Evolutionary conservation across 768 basidiomycete genomes (phyloP).

Genomic region (Xerocomellus chrysenteron): DNA sequence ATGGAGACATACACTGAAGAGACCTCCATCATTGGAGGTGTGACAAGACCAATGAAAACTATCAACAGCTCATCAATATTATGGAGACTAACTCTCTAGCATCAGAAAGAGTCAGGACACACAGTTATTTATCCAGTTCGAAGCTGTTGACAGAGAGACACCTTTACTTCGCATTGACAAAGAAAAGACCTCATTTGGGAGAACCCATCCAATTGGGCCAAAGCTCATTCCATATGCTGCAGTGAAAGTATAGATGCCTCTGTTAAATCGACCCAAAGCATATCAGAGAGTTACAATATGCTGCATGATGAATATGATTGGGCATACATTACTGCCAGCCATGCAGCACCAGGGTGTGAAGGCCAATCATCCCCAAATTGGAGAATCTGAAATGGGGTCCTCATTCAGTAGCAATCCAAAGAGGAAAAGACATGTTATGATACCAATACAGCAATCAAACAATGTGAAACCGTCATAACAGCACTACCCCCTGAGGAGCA

Average conservation of each 20-base stretch:
- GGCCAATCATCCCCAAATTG: conserved; percentile 58
- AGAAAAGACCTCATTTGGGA: conserved; percentile 82
- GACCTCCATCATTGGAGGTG: conserved; percentile 60
- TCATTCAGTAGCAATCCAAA: background rate
- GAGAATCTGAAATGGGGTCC: conserved; percentile 37
- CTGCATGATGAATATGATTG: background rate
- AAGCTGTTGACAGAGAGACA: conserved; percentile 79
- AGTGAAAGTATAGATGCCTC: conserved; percentile 73
- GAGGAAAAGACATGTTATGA: background rate
- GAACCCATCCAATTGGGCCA: conserved; percentile 82
- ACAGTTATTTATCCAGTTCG: conserved; percentile 89
- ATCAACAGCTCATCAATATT: conserved; percentile 2
- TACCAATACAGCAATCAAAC: conserved; percentile 64
- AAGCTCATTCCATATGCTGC: conserved; percentile 74
- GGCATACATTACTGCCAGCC: conserved; percentile 66
- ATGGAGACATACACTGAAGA: conserved; percentile 51
- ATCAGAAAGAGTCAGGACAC: conserved; percentile 13
- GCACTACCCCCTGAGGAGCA: conserved; percentile 49
- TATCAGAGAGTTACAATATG: background rate
- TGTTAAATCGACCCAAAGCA: conserved; percentile 19
- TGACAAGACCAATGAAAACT: conserved; percentile 78
- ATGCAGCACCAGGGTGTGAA: conserved; percentile 55
- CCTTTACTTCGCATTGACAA: conserved; percentile 78
- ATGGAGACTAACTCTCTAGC: background rate
- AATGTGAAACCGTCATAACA: conserved; percentile 64